These are phyloP conservation scores for Cutaneotrichosporon daszewskae DNA, from an alignment of 1,284 basidiomycete genomes.

Conservation along the genomic window DNA sequence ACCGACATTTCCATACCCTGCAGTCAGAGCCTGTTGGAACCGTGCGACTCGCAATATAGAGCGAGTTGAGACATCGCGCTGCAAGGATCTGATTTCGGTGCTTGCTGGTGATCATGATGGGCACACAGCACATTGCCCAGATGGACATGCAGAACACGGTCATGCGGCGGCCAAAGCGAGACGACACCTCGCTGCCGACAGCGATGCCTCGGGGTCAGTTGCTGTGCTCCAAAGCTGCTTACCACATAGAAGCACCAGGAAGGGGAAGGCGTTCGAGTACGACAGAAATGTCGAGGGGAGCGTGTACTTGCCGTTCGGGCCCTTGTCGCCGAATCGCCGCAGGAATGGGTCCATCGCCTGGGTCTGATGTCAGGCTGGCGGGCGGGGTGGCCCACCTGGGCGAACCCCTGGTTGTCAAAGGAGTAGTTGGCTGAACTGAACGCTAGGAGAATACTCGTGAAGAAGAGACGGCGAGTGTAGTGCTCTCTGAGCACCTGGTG, in stretches of 20 bases:
- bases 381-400: not conserved
- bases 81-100: conserved; percentile 7
- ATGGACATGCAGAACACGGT: conserved; percentile 14
- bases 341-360: conserved; percentile 17
- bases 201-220: conserved; percentile 4
- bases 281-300: conserved; percentile 8
- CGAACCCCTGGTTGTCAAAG: conserved; percentile 9
- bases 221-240: not conserved
- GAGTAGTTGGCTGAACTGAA: conserved; percentile 11
- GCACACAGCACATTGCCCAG: conserved; percentile 8
- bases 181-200: conserved; percentile 8
- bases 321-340: conserved; percentile 5
- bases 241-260: conserved; percentile 5
- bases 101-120: conserved; percentile 12
- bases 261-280: conserved; percentile 7
- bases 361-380: conserved; percentile 6
- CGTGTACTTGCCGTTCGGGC: conserved; percentile 1
- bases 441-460: conserved; percentile 8
- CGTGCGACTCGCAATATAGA: too few species aligned
- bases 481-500: too few species aligned
- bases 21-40: too few species aligned
- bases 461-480: conserved; percentile 11
- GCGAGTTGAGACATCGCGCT: conserved; percentile 9
- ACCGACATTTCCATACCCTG: conserved; percentile 18
- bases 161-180: conserved; percentile 13